Percentiles rank a stretch among this genome's conserved stretches.
Conservation (phyloP, 2,329 filamentous ascomycete genomes). For the Aspergillus ochraceoroseus region DNA sequence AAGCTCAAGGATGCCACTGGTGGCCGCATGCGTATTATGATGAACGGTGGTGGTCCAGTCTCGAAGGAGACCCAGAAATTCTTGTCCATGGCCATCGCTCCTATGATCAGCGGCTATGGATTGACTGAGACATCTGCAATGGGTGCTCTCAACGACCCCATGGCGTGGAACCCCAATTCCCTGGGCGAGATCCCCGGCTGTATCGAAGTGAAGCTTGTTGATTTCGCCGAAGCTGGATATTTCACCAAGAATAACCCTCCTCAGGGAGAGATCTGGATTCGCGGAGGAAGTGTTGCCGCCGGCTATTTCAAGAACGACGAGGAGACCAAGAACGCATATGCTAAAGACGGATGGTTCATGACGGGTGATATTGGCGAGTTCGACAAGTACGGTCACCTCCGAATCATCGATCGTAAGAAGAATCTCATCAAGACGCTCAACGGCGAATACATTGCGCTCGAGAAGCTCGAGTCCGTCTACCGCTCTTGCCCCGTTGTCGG, state of each 20-base stretch:
- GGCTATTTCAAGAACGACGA: constrained; percentile 82
- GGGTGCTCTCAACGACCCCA: constrained; percentile 59
- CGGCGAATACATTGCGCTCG: constrained; percentile 93
- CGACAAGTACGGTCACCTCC: constrained; percentile 70
- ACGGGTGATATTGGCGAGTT: constrained; percentile 95
- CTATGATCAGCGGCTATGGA: constrained; percentile 92
- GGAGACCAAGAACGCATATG: constrained; percentile 74
- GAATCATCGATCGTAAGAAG: constrained; percentile 94
- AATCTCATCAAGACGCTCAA: constrained; percentile 94
- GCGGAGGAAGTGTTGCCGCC: constrained; percentile 67
- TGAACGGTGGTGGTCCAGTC: constrained; percentile 92
- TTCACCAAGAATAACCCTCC: constrained; percentile 67
- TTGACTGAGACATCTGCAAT: constrained; percentile 83
- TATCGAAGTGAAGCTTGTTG: constrained; percentile 86
- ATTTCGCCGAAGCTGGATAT: constrained; percentile 86
- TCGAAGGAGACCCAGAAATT: constrained; percentile 83
- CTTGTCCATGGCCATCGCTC: constrained; percentile 84
- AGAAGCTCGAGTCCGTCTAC: constrained; percentile 92
- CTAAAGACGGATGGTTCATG: constrained; percentile 90
- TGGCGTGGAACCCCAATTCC: constrained; percentile 72
- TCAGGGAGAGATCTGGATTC: constrained; percentile 89
- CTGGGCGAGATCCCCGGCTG: constrained; percentile 73
- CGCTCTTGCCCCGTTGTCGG: constrained; percentile 70
- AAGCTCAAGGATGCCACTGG: constrained; percentile 89
- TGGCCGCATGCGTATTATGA: constrained; percentile 77